A percentile compares a stretch with the other conserved stretches of the same genome.
phyloP scores from a whole-genome alignment of 1,139 yeast genomes.

The Geotrichum cucujoidarum region DNA sequence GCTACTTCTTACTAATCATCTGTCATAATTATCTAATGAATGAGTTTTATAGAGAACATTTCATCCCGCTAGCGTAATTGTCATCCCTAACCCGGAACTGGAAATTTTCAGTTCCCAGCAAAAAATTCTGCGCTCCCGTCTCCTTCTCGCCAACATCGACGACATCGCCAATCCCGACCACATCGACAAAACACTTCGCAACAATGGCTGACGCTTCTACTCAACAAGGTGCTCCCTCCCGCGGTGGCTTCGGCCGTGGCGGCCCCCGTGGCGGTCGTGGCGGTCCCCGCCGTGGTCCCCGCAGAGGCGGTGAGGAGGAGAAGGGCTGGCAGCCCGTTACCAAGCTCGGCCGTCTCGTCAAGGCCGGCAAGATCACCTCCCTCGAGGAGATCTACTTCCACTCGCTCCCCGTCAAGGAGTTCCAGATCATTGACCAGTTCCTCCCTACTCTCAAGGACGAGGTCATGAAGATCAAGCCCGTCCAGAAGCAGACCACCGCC shows the following conservation, averaged over 20 bases:
- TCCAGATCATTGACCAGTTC: slow-evolving; percentile 95
- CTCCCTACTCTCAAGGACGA: slow-evolving; percentile 96
- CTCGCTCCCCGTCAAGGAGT: slow-evolving; percentile 99
- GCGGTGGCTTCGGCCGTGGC: slow-evolving; percentile 34
- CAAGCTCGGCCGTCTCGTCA: slow-evolving; percentile 99
- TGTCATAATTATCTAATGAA: no score
- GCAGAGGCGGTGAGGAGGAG: slow-evolving; percentile 74
- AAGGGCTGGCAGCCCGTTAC: slow-evolving; percentile 99
- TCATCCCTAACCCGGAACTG: not conserved
- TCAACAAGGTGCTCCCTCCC: slow-evolving; percentile 23
- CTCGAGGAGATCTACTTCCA: slow-evolving; percentile 98
- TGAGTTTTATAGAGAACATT: no score
- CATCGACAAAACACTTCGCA: not conserved
- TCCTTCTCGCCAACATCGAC: not conserved
- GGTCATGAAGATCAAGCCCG: slow-evolving; percentile 99
- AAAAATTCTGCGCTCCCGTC: not conserved
- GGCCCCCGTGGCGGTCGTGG: slow-evolving; percentile 57
- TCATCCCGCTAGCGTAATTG: no score
- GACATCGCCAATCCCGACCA: not conserved
- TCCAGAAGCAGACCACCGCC: slow-evolving; percentile 99
- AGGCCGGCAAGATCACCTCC: slow-evolving; percentile 96
- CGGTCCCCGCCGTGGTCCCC: slow-evolving; percentile 53
- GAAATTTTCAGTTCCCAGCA: not conserved
- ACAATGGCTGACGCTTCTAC: slow-evolving; percentile 18
- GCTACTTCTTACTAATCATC: no score